Conservation (phyloP, 257 asterid species). For the Cordia subcordata region DNA sequence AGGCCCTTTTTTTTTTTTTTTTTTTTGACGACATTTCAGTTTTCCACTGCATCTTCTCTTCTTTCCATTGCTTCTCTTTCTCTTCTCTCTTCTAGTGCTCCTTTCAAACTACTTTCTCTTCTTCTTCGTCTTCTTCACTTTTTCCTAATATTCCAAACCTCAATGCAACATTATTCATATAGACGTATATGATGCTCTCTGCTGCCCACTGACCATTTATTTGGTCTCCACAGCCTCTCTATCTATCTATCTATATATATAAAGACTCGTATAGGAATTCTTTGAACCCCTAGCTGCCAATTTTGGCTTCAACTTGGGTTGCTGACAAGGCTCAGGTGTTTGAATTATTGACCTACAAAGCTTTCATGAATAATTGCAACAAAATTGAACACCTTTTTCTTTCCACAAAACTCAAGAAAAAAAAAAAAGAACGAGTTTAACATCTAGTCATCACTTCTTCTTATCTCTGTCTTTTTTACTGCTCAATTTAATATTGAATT, state of each 20-base stretch:
- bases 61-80: neutral
- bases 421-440: no score
- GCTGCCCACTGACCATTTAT: neutral
- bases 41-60: conserved; percentile 19
- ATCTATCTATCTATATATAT: no score
- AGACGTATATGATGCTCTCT: neutral
- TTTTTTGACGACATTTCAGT: conserved; percentile 30
- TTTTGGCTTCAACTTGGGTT: neutral
- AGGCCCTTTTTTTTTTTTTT: no score
- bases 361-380: conserved; percentile 27
- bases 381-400: conserved; percentile 17
- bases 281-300: neutral
- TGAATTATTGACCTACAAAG: conserved; percentile 42
- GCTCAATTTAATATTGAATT: neutral
- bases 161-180: neutral
- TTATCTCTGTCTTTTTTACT: neutral
- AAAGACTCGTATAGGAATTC: neutral
- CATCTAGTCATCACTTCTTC: neutral
- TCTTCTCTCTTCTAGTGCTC: conserved; percentile 12
- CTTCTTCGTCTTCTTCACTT: conserved; percentile 17
- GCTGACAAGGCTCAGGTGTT: conserved; percentile 14
- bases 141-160: conserved; percentile 23
- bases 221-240: neutral
- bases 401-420: conserved; percentile 21
- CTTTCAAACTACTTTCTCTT: conserved; percentile 6